Evolutionary conservation across 2,329 filamentous ascomycete species (phyloP).

Genomic region (Alternaria consortialis): DNA sequence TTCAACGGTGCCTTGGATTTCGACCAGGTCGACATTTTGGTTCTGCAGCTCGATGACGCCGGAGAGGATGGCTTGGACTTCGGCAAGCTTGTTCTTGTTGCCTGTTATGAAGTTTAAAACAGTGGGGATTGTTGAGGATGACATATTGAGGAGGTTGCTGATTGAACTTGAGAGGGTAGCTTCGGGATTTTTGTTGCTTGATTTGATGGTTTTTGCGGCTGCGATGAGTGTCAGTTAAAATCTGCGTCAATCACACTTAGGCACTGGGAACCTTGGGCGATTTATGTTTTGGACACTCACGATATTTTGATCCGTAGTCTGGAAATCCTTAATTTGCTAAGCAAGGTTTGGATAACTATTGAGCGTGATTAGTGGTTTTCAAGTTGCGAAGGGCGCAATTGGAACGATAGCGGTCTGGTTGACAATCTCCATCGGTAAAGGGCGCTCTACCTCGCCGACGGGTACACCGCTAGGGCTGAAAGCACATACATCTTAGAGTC

Average conservation of each 20-base stretch:
- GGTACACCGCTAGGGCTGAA: not conserved
- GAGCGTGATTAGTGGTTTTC: constrained; percentile 18
- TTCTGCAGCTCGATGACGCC: constrained; percentile 75
- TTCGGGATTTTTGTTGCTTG: not conserved
- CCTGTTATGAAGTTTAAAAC: constrained; percentile 93
- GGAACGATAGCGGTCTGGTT: not conserved
- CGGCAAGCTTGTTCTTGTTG: constrained; percentile 91
- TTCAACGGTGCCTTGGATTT: constrained; percentile 92
- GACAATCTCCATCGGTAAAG: not conserved
- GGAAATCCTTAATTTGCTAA: not conserved
- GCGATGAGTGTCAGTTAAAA: not conserved
- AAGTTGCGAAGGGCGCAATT: constrained; percentile 7
- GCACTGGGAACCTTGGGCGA: no score
- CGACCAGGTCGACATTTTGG: constrained; percentile 80
- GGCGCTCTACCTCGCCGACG: not conserved
- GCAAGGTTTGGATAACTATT: constrained; percentile 18
- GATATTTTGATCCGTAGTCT: no score
- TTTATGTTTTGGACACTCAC: no score
- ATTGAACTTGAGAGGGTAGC: not conserved
- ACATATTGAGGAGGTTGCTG: constrained; percentile 12
- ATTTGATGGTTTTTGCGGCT: not conserved
- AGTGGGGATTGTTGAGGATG: constrained; percentile 46
- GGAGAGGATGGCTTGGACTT: constrained; percentile 83
- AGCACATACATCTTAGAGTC: constrained; percentile 6
- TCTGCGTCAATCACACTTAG: not conserved